Conservation (phyloP, 2,329 filamentous ascomycete species). For the Aspergillus sp. region DNA sequence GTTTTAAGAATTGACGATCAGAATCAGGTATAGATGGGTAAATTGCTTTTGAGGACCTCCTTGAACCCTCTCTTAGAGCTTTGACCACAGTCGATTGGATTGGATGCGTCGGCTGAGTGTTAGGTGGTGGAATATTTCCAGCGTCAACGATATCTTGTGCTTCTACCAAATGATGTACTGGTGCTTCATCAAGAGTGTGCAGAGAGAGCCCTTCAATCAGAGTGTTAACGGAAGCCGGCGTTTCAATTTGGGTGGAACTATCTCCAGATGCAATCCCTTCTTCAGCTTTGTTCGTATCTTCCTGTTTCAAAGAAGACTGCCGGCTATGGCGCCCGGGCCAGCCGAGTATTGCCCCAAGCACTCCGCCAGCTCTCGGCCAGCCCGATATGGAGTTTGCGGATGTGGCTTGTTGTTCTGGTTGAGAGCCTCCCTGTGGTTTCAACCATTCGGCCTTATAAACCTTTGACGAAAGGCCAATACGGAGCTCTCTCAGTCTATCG, state of each 20-base stretch:
- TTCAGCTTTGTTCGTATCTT: not conserved
- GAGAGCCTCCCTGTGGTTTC: slow-evolving; percentile 22
- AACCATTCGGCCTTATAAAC: slow-evolving; percentile 28
- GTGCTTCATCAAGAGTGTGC: not conserved
- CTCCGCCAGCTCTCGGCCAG: slow-evolving; percentile 36
- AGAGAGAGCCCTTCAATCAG: not conserved
- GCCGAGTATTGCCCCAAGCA: slow-evolving; percentile 32
- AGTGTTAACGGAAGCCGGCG: not conserved
- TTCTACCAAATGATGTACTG: not conserved
- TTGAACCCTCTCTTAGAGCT: slow-evolving; percentile 8
- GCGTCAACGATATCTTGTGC: not conserved
- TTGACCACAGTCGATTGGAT: not conserved
- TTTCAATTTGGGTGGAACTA: not conserved
- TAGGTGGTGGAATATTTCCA: not conserved
- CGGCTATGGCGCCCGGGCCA: slow-evolving; percentile 2
- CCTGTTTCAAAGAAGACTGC: slow-evolving; percentile 2
- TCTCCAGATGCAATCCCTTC: not conserved
- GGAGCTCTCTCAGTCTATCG: slow-evolving; percentile 65
- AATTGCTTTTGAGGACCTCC: not conserved
- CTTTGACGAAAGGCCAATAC: slow-evolving; percentile 66
- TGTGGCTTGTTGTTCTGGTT: slow-evolving; percentile 13
- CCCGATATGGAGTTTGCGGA: slow-evolving; percentile 11
- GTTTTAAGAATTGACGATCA: slow-evolving; percentile 51
- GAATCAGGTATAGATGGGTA: slow-evolving; percentile 5
- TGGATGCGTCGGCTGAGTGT: not conserved